These are phyloP conservation scores for Calvatia gigantea DNA, from an alignment of 768 basidiomycete species.

Conservation along the genomic window DNA sequence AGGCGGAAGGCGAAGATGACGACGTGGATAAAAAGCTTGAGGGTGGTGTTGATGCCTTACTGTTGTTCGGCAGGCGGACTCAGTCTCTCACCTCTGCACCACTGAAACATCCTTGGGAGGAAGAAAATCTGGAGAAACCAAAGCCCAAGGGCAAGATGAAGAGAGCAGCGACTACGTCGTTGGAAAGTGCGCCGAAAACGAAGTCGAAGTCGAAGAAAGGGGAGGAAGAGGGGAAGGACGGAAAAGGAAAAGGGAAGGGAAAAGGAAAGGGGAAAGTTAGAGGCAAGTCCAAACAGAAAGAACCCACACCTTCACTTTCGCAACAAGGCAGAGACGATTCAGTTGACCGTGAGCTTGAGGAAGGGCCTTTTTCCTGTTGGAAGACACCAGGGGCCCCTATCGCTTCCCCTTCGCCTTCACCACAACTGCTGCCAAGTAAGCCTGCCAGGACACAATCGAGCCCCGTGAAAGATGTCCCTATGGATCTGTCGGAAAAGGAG, in stretches of 20 bases:
- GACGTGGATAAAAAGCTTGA: constrained; percentile 68
- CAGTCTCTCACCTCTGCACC: constrained; percentile 38
- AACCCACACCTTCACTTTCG: constrained; percentile 4
- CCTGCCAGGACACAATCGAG: neutral
- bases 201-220: neutral
- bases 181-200: neutral
- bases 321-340: constrained; percentile 47
- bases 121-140: constrained; percentile 17
- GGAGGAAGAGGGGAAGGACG: constrained; percentile 13
- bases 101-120: constrained; percentile 16
- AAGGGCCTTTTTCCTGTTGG: constrained; percentile 24
- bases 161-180: constrained; percentile 36
- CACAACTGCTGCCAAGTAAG: neutral
- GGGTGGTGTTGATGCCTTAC: constrained; percentile 44
- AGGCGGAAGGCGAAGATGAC: constrained; percentile 58
- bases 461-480: neutral
- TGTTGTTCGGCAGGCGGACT: constrained; percentile 41
- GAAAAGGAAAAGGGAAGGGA: constrained; percentile 23
- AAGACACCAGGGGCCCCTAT: neutral
- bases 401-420: neutral
- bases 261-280: constrained; percentile 30
- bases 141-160: constrained; percentile 35
- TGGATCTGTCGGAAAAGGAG: neutral
- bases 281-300: constrained; percentile 25
- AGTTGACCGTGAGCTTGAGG: constrained; percentile 54